Evolutionary conservation across 441 rosid species (phyloP).

Genomic region (Gossypium armourianum): DNA sequence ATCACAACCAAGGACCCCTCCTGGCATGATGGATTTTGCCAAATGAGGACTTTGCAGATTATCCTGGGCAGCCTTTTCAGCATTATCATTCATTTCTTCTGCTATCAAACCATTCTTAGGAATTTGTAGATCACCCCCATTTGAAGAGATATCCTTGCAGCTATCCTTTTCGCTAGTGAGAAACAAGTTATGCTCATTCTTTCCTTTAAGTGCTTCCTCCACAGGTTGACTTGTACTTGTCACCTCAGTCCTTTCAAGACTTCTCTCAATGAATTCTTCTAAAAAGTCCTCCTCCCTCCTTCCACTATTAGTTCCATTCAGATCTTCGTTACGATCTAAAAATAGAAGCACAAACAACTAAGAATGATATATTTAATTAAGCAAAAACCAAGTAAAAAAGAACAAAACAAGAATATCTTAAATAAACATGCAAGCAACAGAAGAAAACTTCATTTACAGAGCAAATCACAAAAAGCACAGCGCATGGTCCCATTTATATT

Average conservation of each 20-base stretch:
- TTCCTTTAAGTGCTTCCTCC: neutral
- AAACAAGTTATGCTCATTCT: neutral
- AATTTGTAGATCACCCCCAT: neutral
- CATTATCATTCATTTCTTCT: slow-evolving; percentile 12
- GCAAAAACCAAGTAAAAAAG: neutral
- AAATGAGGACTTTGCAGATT: slow-evolving; percentile 16
- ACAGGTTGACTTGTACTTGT: neutral
- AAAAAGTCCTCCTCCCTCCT: neutral
- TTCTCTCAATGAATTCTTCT: neutral
- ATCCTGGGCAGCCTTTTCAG: slow-evolving; percentile 12
- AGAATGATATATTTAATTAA: neutral
- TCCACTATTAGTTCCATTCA: neutral
- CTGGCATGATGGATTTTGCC: slow-evolving; percentile 8
- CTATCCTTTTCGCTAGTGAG: neutral
- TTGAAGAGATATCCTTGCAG: neutral
- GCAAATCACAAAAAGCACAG: neutral
- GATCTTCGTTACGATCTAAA: neutral
- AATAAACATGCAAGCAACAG: neutral
- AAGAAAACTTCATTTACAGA: neutral
- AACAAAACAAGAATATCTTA: neutral
- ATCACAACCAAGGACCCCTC: slow-evolving; percentile 14
- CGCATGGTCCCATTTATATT: neutral
- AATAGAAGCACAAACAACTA: neutral
- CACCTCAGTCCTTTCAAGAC: neutral
- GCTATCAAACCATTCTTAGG: neutral